Base-by-base conservation (phyloP, 164 flowering plant genomes). In the Piper betle region DNA sequence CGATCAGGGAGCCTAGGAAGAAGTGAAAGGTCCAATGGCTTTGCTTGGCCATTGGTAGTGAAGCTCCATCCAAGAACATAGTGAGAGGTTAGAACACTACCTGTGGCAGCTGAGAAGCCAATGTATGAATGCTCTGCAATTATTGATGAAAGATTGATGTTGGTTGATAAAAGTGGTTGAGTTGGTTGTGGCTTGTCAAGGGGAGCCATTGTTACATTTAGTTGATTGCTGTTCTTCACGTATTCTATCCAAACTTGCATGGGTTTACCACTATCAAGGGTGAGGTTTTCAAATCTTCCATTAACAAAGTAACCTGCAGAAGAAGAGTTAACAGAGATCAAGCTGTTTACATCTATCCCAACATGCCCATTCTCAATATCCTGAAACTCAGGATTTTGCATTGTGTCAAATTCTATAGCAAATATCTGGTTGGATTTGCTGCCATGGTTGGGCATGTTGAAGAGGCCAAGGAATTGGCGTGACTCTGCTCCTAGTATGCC, bases 11-110 rank as follows among this genome's bases (percentile, higher is more conserved):
- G 70, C 1, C 2, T 2, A 3, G 87, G 82, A 48, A 82, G 82
- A 3, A 4, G 64, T 3, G 80, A 65, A 5, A 64, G n/a, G 17
- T 77, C 66, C n/a, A 82, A 76, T 11, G 33, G 52, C 3, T 61
- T 60, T 1, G 84, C 80, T 6, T 3, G 17, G 37, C 74, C 82
- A 53, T 75, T 70, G 42, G 64, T 48, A 3, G 59, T 46, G 56
- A 80, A 82, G 64, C 86, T 82, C 86, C 86, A 82, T 15, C 79
- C 84, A 11, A 75, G n/a, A 3, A 82, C 66, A 69, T 75, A 82
- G 65, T 82, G 84, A 8, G 74, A 75, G 68, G 81, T 79, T 3
- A 69, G 7, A 15, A 66, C 58, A 13, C 69, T 52, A 2, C 78
- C 81, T 0, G 87, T 80, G 4, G 83, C 63, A 0, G 84, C 71